Percentiles rank a stretch among this genome's conserved stretches.
These are phyloP conservation scores for Mycena leptocephala DNA, from an alignment of 768 basidiomycete genomes.

Conservation along the genomic window DNA sequence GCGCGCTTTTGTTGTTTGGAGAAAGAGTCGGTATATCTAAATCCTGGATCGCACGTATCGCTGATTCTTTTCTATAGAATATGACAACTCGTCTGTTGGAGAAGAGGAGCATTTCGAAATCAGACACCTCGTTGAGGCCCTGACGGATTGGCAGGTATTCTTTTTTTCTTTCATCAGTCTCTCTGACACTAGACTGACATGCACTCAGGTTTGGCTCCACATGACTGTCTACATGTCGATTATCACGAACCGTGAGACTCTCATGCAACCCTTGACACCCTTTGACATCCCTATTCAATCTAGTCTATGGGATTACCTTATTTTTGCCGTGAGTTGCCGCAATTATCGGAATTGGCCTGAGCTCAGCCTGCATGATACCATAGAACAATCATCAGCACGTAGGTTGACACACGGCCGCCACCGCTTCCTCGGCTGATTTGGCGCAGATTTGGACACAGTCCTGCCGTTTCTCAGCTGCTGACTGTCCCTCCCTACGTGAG, in stretches of 20 bases:
- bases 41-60: not conserved
- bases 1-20: constrained; percentile 67
- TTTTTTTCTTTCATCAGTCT: not conserved
- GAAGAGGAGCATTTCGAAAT: constrained; percentile 75
- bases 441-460: constrained; percentile 72
- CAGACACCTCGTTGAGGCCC: constrained; percentile 67
- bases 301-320: constrained; percentile 80
- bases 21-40: constrained; percentile 62
- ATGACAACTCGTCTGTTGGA: constrained; percentile 69
- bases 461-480: constrained; percentile 74
- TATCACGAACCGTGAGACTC: constrained; percentile 69
- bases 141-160: constrained; percentile 76
- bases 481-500: constrained; percentile 75
- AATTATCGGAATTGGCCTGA: not conserved
- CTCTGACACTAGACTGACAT: not conserved
- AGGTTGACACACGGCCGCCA: constrained; percentile 18
- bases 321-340: constrained; percentile 76
- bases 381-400: constrained; percentile 76
- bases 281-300: not conserved
- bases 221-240: constrained; percentile 74
- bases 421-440: not conserved
- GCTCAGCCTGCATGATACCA: not conserved
- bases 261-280: not conserved
- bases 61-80: constrained; percentile 53
- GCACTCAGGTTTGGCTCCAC: constrained; percentile 64